Conservation (phyloP, 1,284 basidiomycete species). For the Vanrija sp. region DNA sequence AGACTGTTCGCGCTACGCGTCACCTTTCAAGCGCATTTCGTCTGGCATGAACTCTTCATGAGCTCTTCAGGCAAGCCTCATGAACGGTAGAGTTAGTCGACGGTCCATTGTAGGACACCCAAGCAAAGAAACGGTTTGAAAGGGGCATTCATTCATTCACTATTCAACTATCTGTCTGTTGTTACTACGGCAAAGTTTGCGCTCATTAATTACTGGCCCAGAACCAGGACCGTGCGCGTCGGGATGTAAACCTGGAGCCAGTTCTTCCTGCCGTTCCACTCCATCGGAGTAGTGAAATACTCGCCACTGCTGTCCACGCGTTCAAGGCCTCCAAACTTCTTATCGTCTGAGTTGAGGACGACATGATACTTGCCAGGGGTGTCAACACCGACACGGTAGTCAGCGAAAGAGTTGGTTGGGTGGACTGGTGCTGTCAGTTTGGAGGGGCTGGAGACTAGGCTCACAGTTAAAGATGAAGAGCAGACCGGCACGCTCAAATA, state of each 20-base stretch:
- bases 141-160: neutral
- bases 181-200: neutral
- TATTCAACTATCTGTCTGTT: neutral
- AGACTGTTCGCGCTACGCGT: too few relatives aligned
- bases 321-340: conserved; percentile 81
- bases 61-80: too few relatives aligned
- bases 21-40: too few relatives aligned
- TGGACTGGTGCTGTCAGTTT: conserved; percentile 55
- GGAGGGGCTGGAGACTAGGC: conserved; percentile 1
- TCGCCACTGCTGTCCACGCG: conserved; percentile 65
- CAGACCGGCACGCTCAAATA: conserved; percentile 86
- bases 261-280: conserved; percentile 89
- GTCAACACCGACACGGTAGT: conserved; percentile 90
- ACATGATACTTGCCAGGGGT: conserved; percentile 79
- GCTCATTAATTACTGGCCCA: conserved; percentile 51
- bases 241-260: conserved; percentile 84
- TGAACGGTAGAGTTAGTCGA: too few relatives aligned
- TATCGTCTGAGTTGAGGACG: conserved; percentile 79
- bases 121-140: too few relatives aligned
- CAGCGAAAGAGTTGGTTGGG: conserved; percentile 77
- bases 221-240: conserved; percentile 66
- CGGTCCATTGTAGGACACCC: too few relatives aligned
- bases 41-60: too few relatives aligned
- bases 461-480: conserved; percentile 90
- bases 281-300: conserved; percentile 78